These are phyloP conservation scores for Tulasnella sp. DNA, from an alignment of 768 basidiomycete genomes.

Conservation along the genomic window DNA sequence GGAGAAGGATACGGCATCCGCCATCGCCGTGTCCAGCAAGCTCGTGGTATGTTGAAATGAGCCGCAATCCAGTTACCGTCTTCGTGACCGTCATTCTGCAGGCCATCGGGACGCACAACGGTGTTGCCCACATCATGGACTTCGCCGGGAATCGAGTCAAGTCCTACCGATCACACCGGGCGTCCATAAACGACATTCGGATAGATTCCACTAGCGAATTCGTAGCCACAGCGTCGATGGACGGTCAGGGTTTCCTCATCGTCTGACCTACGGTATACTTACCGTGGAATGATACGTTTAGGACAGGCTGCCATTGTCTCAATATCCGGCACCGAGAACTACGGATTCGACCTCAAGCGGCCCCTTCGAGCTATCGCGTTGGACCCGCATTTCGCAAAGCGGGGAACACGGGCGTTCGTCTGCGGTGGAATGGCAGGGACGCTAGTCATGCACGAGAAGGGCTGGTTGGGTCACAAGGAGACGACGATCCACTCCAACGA, in stretches of 20 bases:
- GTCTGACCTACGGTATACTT: not conserved
- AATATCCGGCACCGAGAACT: conserved; percentile 62
- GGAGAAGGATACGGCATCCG: conserved; percentile 81
- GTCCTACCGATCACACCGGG: conserved; percentile 81
- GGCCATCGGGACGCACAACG: conserved; percentile 87
- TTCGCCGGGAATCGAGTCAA: conserved; percentile 71
- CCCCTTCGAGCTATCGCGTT: conserved; percentile 84
- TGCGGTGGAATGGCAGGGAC: conserved; percentile 87
- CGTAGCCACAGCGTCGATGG: conserved; percentile 83
- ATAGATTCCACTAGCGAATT: conserved; percentile 81
- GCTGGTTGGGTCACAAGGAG: conserved; percentile 93
- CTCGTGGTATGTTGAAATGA: conserved; percentile 42
- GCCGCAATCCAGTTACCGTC: conserved; percentile 11
- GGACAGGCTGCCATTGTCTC: conserved; percentile 89
- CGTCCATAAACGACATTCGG: conserved; percentile 74
- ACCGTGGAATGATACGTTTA: conserved; percentile 24
- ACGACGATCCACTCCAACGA: conserved; percentile 64
- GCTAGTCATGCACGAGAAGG: conserved; percentile 82
- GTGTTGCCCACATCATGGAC: conserved; percentile 81
- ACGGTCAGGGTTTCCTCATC: conserved; percentile 45
- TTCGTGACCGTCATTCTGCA: conserved; percentile 23
- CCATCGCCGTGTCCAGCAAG: conserved; percentile 62
- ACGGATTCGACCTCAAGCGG: conserved; percentile 81
- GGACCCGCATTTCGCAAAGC: conserved; percentile 81
- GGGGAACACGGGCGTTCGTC: conserved; percentile 64